Conservation (phyloP, 257 asterid species). For the Solanum rostratum region DNA sequence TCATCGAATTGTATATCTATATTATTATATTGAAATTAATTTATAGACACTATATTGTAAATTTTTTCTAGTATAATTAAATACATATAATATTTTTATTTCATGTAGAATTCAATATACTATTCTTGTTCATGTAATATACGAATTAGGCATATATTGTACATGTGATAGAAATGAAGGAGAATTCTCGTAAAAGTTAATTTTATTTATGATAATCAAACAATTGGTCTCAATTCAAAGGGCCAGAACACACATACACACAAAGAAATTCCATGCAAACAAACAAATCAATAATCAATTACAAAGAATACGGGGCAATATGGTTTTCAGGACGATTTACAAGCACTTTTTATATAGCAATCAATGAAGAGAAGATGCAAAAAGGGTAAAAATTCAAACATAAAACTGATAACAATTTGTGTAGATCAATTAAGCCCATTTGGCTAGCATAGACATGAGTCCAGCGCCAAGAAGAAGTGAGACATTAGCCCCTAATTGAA, state of each 20-base stretch:
- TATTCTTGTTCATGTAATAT: too few relatives aligned
- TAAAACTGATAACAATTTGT: background rate
- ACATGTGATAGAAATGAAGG: too few relatives aligned
- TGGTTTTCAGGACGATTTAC: background rate
- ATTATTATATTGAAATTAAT: too few relatives aligned
- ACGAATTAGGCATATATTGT: too few relatives aligned
- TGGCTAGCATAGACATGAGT: conserved; percentile 3
- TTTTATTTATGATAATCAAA: background rate
- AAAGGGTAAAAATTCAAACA: background rate
- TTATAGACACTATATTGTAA: too few relatives aligned
- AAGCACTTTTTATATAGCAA: background rate
- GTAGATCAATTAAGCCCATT: background rate
- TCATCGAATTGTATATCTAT: too few relatives aligned
- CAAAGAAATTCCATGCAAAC: background rate
- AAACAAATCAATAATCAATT: background rate
- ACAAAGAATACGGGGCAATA: background rate
- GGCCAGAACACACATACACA: background rate
- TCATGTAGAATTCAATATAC: too few relatives aligned
- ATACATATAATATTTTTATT: too few relatives aligned
- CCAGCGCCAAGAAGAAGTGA: conserved; percentile 6
- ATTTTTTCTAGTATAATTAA: too few relatives aligned
- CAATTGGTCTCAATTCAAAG: background rate
- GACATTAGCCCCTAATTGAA: conserved; percentile 5
- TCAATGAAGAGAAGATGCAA: background rate
- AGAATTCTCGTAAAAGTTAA: background rate